phyloP scores from a whole-genome alignment of 345 rosid species.

The Punica granatum region DNA sequence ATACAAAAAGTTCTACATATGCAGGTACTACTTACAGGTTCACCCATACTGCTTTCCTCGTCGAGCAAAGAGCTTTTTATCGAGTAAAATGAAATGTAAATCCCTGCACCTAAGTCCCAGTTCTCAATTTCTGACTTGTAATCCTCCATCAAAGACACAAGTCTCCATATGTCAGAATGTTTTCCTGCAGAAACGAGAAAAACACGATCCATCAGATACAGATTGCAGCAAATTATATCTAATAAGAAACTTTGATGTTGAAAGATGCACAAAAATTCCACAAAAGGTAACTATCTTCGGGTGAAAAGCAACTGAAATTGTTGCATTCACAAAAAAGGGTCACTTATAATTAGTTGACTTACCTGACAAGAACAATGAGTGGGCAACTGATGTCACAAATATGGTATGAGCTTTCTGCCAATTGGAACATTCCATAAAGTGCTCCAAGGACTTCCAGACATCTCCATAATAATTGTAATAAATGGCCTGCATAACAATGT shows the following conservation, averaged over 20 bases:
- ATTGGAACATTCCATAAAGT: constrained; percentile 69
- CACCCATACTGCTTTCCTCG: constrained; percentile 35
- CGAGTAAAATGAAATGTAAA: constrained; percentile 66
- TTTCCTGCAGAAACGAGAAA: constrained; percentile 40
- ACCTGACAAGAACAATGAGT: constrained; percentile 71
- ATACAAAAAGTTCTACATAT: not conserved
- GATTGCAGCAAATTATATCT: not conserved
- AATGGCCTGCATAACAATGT: constrained; percentile 55
- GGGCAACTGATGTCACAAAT: constrained; percentile 70
- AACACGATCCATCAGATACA: constrained; percentile 3
- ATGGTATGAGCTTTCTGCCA: constrained; percentile 93
- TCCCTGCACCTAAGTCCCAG: constrained; percentile 96
- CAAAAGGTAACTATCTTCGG: not conserved
- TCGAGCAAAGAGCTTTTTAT: constrained; percentile 56
- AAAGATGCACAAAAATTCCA: not conserved
- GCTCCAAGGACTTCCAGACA: constrained; percentile 70
- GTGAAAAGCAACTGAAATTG: not conserved
- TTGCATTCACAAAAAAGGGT: not conserved
- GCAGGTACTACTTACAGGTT: constrained; percentile 40
- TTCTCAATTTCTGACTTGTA: constrained; percentile 89
- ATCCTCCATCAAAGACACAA: constrained; percentile 74
- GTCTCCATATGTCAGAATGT: constrained; percentile 70
- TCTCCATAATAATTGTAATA: constrained; percentile 62
- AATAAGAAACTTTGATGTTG: not conserved
- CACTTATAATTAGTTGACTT: constrained; percentile 5